Evolutionary conservation across 2,329 filamentous ascomycete genomes (phyloP), one percentile per base, ranked within the genome.

Genomic region (Dactylonectria macrodidyma): DNA sequence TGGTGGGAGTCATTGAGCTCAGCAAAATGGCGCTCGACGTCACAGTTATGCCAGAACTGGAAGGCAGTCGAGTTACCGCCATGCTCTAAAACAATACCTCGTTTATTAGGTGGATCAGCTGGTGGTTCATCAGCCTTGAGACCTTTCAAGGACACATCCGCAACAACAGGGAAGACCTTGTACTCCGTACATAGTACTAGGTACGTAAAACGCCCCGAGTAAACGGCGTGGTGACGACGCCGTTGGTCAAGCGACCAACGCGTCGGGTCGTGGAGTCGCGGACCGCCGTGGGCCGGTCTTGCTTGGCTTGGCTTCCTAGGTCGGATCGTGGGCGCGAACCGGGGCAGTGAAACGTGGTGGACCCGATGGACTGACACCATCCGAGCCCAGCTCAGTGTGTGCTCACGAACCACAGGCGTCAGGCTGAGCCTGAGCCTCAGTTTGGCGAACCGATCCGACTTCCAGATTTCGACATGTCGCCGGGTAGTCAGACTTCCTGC

Each of bases 381-480:
- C 34, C 16, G 24, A 57, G 36, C 52, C 54, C 46, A 33, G 33
- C 41, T 60, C 41, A 30, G 56, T 16, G 22, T 41, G 56, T 16
- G 22, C 50, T 30, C 26, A 30, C 26, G 26, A 30, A 30, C 26
- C 26, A 30, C 26, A 4, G 24, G 44, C 56, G 57, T 19, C 38
- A 36, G 52, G 26, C 12, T 50, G 54, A 59, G 58, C 46, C 44
- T 24, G 46, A 57, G 52, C 38, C 30, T 19, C 19, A 19, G 19
- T 19, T 52, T 55, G 51, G 33, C 33, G 30, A 48, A 48, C 26
- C 63, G 58, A 66, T 55, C 59, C 50, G 34, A 46, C 64, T 62
- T 66, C 59, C 54, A 59, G 7, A 62, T 66, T 59, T 50, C 38
- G 59, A 66, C 47, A 59, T 50, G 47, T 62, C 54, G 54, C 60